Evolutionary conservation across 2,329 filamentous ascomycete genomes (phyloP).

Genomic region (Ophiognomonia clavigignenti-juglandacearum): DNA sequence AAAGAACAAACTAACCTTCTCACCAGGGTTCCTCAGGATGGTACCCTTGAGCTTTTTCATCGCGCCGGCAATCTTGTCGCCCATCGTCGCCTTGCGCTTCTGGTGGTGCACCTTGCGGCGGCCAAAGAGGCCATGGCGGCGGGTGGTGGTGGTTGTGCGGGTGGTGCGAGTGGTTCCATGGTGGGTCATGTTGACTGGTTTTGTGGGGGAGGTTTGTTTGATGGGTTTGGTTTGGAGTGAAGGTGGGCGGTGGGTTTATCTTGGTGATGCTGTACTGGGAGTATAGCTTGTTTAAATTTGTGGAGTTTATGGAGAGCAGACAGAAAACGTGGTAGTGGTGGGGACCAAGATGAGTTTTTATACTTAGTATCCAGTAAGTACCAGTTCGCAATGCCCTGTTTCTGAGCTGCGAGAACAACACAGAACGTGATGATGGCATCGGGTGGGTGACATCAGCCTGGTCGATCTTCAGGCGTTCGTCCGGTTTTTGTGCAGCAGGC

Average conservation of each 20-base stretch:
- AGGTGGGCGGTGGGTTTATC: neutral
- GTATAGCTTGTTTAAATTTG: too few relatives aligned
- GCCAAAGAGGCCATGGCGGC: slow-evolving; percentile 21
- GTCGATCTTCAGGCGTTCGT: neutral
- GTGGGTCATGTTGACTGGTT: slow-evolving; percentile 14
- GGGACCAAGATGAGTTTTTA: neutral
- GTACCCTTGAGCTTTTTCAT: slow-evolving; percentile 68
- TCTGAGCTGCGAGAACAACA: too few relatives aligned
- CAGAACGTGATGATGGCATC: neutral
- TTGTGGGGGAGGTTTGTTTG: neutral
- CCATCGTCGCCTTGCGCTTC: slow-evolving; percentile 61
- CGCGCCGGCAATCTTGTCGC: slow-evolving; percentile 74
- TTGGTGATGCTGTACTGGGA: neutral
- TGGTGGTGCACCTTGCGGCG: slow-evolving; percentile 47
- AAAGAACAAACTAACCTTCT: slow-evolving; percentile 52
- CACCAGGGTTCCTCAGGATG: slow-evolving; percentile 62
- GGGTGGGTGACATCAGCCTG: neutral
- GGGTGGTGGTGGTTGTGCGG: slow-evolving; percentile 22
- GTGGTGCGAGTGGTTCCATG: slow-evolving; percentile 17
- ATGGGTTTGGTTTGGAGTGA: neutral
- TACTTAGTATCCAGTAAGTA: neutral
- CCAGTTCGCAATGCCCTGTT: too few relatives aligned
- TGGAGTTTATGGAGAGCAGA: neutral
- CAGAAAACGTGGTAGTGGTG: neutral
- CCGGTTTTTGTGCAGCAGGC: too few relatives aligned